A percentile compares a stretch with the other conserved stretches of the same genome.
Evolutionary conservation across 2,329 filamentous ascomycete genomes (phyloP).

Genomic region (Penicillium expansum): DNA sequence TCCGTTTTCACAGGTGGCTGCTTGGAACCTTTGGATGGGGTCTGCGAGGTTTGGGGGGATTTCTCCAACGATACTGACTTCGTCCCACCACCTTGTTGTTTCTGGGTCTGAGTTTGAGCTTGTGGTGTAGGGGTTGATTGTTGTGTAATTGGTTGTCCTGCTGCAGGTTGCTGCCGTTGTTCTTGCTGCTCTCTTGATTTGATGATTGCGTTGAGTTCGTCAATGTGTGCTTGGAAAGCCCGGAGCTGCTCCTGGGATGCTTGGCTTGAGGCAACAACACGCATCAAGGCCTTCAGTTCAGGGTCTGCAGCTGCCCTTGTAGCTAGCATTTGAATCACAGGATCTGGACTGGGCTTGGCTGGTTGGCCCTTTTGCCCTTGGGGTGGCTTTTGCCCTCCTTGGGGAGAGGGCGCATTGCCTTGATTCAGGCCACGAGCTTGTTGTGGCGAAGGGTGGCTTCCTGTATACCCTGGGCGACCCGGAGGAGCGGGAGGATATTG

Average conservation of each 20-base stretch:
- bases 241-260: slow-evolving; percentile 50
- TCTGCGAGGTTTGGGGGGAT: slow-evolving; percentile 10
- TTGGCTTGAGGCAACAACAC: slow-evolving; percentile 50
- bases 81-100: slow-evolving; percentile 24
- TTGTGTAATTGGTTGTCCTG: slow-evolving; percentile 10
- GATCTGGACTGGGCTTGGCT: slow-evolving; percentile 47
- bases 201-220: slow-evolving; percentile 51
- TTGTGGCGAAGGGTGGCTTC: slow-evolving; percentile 22
- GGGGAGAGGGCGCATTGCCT: slow-evolving; percentile 23
- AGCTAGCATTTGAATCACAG: slow-evolving; percentile 54
- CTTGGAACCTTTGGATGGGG: slow-evolving; percentile 15
- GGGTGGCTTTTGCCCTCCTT: slow-evolving; percentile 29
- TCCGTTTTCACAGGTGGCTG: slow-evolving; percentile 2
- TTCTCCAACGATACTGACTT: slow-evolving; percentile 19
- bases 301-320: slow-evolving; percentile 50
- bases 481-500: slow-evolving; percentile 29
- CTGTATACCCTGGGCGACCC: slow-evolving; percentile 27
- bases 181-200: slow-evolving; percentile 44
- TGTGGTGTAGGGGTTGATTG: slow-evolving; percentile 14
- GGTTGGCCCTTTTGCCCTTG: slow-evolving; percentile 34
- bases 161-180: slow-evolving; percentile 28
- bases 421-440: slow-evolving; percentile 23
- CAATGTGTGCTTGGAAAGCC: slow-evolving; percentile 51
- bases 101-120: slow-evolving; percentile 28
- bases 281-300: slow-evolving; percentile 51